A percentile compares a stretch with the other conserved stretches of the same genome.
These are phyloP conservation scores for Massarina eburnea DNA, from an alignment of 2,329 filamentous ascomycete genomes.

Conservation along the genomic window DNA sequence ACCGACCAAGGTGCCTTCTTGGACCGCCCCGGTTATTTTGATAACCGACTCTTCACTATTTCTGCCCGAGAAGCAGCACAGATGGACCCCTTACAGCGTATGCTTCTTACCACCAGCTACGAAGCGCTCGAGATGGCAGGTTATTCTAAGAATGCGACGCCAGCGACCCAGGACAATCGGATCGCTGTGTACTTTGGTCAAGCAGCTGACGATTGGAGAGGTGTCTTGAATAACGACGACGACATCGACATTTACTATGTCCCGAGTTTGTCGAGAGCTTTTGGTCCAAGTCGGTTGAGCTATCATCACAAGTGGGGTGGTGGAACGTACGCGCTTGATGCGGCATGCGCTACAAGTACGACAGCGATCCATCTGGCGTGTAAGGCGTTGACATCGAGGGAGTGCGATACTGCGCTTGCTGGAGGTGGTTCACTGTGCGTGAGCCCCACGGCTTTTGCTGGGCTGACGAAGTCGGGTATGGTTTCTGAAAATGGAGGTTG, in stretches of 20 bases:
- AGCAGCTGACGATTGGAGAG: conserved; percentile 26
- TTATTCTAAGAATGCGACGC: neutral
- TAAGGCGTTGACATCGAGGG: conserved; percentile 24
- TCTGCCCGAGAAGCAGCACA: conserved; percentile 21
- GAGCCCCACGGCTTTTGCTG: conserved; percentile 46
- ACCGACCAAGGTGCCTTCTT: conserved; percentile 17
- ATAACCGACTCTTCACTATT: conserved; percentile 23
- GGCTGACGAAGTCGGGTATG: conserved; percentile 13
- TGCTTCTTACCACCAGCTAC: conserved; percentile 17
- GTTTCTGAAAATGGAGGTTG: conserved; percentile 18
- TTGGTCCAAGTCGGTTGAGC: conserved; percentile 48
- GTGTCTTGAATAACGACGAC: neutral
- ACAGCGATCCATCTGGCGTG: conserved; percentile 23
- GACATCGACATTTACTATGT: conserved; percentile 48
- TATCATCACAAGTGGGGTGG: conserved; percentile 33
- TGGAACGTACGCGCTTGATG: conserved; percentile 44
- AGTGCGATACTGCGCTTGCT: conserved; percentile 14
- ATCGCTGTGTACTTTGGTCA: conserved; percentile 35
- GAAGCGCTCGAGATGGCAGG: conserved; percentile 24
- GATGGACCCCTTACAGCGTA: conserved; percentile 21
- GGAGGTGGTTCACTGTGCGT: conserved; percentile 17
- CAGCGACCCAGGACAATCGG: neutral
- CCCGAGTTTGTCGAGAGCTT: conserved; percentile 53
- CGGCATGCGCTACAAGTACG: conserved; percentile 34
- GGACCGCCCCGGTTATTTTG: conserved; percentile 18